Percentiles rank a stretch among this genome's conserved stretches.
These are phyloP conservation scores for Nymphaea thermarum DNA, from an alignment of 164 flowering plant species.

Conservation along the genomic window DNA sequence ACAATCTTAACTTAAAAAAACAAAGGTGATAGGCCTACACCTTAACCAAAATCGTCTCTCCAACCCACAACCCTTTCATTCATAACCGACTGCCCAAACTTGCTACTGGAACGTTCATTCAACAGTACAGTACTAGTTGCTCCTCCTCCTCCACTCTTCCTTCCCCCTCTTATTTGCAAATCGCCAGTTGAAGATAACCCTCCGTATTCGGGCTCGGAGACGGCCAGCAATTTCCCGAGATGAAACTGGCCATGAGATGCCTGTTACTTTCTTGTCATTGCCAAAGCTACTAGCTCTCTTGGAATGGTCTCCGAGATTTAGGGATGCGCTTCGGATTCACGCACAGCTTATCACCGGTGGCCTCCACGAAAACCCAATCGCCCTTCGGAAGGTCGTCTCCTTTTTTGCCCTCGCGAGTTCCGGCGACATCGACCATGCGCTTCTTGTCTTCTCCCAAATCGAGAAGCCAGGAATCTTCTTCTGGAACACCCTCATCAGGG, in stretches of 20 bases:
- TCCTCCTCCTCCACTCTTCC: too few relatives aligned
- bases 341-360: conserved; percentile 7
- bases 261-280: background rate
- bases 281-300: background rate
- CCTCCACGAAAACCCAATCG: conserved; percentile 6
- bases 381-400: conserved; percentile 12
- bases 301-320: background rate
- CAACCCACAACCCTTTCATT: too few relatives aligned
- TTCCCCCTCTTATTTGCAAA: too few relatives aligned
- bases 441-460: conserved; percentile 7
- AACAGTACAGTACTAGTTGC: too few relatives aligned
- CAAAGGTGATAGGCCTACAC: too few relatives aligned
- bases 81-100: too few relatives aligned
- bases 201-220: background rate
- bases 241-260: background rate
- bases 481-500: conserved; percentile 17
- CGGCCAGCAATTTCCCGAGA: background rate
- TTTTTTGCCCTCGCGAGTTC: conserved; percentile 3
- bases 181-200: too few relatives aligned
- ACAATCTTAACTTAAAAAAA: too few relatives aligned
- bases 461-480: conserved; percentile 5
- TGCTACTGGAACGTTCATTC: too few relatives aligned
- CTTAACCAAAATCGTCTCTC: too few relatives aligned
- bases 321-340: conserved; percentile 9
- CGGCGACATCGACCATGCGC: conserved; percentile 9